Evolutionary conservation across 441 rosid genomes (phyloP), one percentile per base, ranked within the genome.

Genomic region (Euphorbia schlechtendalii): DNA sequence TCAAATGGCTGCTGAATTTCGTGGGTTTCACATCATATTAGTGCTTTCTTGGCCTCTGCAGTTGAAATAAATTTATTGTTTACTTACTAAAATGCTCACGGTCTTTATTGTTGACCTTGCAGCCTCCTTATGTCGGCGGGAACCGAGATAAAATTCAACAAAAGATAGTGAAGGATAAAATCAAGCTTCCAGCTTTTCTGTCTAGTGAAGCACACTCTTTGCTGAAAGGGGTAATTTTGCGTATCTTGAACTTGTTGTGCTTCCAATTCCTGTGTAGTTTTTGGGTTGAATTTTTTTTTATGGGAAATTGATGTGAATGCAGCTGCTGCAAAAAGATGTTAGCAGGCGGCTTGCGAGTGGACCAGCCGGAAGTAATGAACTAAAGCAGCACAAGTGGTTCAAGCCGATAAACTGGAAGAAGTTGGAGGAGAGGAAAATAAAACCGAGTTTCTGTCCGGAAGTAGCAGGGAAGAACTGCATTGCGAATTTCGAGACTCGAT

Each of bases 341-440:
- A 74, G 76, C 66, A 91, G 73, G 74, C 87, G 97, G 56, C 79
- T 87, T 1, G 99, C 97, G 21, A 78, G 83, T 60, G 96, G 97
- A 61, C 71, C 83, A 1, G 72, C 40, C 2, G 96, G 97, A 65
- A 79, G 86, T 2, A 85, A 83, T 56, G 99, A 89, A 69, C 80
- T 87, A 18, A 91, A 84, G 81, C 63, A 78, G 21, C 88, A 89
- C 81, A 93, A 84, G 77, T 93, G 99, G 99, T 86, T 93, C 82
- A 85, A 86, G 73, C 61, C 67, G 18, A 84, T 93, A 64, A 88
- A 90, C 73, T 93, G 99, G 99, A 88, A 75, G 80, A 93, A 88
- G 65, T 54, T 90, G 66, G 93, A 90, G 53, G 84, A 85, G 0
- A 80, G 93, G 73, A 84, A 82, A 71, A 80, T 93, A 64, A 71